Evolutionary conservation across 345 rosid genomes (phyloP).

Genomic region (Mallotus nudiflorus): DNA sequence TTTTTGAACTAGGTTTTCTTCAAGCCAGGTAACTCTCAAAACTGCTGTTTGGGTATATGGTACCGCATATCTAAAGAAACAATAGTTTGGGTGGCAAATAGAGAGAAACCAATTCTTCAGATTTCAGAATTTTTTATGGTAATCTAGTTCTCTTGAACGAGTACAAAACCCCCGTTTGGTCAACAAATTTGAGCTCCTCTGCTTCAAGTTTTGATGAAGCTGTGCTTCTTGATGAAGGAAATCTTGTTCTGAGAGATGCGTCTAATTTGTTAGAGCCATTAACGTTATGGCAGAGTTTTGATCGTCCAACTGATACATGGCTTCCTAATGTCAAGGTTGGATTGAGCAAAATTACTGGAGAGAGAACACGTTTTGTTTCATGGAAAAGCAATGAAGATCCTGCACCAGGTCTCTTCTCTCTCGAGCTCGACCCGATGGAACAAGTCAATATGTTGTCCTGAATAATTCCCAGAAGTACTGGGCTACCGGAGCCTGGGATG

Average conservation of each 20-base stretch:
- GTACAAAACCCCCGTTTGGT: constrained; percentile 51
- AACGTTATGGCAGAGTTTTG: constrained; percentile 90
- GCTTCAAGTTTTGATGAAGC: constrained; percentile 36
- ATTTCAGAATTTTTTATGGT: constrained; percentile 55
- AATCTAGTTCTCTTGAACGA: constrained; percentile 63
- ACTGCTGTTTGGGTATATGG: constrained; percentile 72
- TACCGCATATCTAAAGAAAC: constrained; percentile 41
- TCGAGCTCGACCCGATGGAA: constrained; percentile 51
- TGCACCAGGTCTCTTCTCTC: constrained; percentile 69
- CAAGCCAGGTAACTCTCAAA: constrained; percentile 49
- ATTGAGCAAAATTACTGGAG: constrained; percentile 37
- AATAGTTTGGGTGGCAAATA: constrained; percentile 74
- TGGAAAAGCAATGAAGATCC: constrained; percentile 70
- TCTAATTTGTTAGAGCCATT: constrained; percentile 18
- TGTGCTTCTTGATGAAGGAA: constrained; percentile 55
- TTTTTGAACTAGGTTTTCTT: constrained; percentile 69
- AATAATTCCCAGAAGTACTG: constrained; percentile 50
- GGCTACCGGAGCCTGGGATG: constrained; percentile 70
- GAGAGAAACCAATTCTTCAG: constrained; percentile 50
- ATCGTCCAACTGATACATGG: constrained; percentile 64
- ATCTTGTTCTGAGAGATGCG: constrained; percentile 48
- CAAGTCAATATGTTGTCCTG: constrained; percentile 51
- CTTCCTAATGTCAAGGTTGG: constrained; percentile 65
- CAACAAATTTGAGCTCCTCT: constrained; percentile 48
- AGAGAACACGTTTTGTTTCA: constrained; percentile 44